Evolutionary conservation across 225 moss, liverwort and hornwort genomes (phyloP), one percentile per base, ranked within the genome.

Genomic region (Anthoceros angustus): DNA sequence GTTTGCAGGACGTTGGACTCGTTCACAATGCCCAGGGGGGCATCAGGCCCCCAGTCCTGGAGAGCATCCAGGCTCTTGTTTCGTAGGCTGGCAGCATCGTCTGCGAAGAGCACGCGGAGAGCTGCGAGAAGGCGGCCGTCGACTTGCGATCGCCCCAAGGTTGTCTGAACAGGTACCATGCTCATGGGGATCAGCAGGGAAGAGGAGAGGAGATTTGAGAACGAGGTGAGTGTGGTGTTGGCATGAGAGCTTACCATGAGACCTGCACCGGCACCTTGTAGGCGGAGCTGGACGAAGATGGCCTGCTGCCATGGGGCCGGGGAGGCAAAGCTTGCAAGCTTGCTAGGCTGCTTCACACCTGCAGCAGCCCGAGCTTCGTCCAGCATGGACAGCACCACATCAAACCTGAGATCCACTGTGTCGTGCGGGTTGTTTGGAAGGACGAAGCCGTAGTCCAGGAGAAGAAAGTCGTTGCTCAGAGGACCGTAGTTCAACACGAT

Each of bases 361-460:
- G 79, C 81, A 24, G 77, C 77, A 43, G 72, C 64, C 67, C 83
- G 81, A 65, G 79, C 88, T 21, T 72, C 73, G 55, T 86, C 77
- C 39, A 88, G 80, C 50, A 86, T 71, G 16, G 78, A 69, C 49
- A 14, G 49, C 4, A 50, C 49, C 45, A 70, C 71, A 49, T 84
- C 75, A 39, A 77, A 82, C 55, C 71, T 77, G 9, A 88, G 70
- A 67, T 78, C 84, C 24, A 86, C 76, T n/a, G 75, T 72, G 48
- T 84, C 83, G 63, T 86, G 70, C 40, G 82, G 80, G 42, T 88
- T 88, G n/a, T 77, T 73, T 46, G 78, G 73, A 62, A 82, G 60
- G 25, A 84, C 67, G 63, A 88, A 86, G 9, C 88, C 88, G 43
- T 86, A 88, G 63, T 88, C 83, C 41, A 88, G 75, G 24, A 88